Conservation (phyloP, 2,329 filamentous ascomycete species). For the Peltaster fructicola region DNA sequence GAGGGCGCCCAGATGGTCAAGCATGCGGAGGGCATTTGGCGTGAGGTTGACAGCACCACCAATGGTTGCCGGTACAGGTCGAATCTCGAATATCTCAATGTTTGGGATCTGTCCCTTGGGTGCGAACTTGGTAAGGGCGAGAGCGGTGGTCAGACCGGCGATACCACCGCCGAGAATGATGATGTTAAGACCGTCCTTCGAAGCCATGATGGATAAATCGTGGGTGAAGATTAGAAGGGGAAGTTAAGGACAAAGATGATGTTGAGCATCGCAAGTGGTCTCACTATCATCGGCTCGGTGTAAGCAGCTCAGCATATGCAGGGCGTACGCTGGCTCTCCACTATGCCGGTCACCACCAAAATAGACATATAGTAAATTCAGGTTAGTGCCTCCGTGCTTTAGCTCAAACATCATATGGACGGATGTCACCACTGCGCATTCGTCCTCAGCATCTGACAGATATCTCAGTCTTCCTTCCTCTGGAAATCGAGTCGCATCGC, state of each 20-base stretch:
- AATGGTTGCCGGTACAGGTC: conserved; percentile 27
- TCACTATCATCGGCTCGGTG: no score
- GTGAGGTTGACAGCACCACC: conserved; percentile 31
- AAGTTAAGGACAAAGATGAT: conserved; percentile 1
- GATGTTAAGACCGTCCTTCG: conserved; percentile 19
- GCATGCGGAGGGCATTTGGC: conserved; percentile 26
- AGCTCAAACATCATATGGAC: no score
- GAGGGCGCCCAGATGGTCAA: conserved; percentile 19
- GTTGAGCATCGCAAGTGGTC: no score
- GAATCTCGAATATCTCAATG: conserved; percentile 33
- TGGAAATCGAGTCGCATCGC: no score
- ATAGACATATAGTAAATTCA: no score
- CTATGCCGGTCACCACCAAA: no score
- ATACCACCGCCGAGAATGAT: conserved; percentile 36
- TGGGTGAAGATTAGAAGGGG: neutral
- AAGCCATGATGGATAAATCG: conserved; percentile 10
- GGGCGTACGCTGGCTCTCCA: no score
- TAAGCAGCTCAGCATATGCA: no score
- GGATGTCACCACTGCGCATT: no score
- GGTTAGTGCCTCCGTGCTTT: no score
- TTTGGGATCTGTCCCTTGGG: conserved; percentile 19
- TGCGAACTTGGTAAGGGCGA: conserved; percentile 29
- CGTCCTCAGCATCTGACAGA: no score
- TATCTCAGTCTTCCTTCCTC: no score
- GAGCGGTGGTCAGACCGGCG: conserved; percentile 32